Conservation (phyloP, 495 filamentous ascomycete species). For the Niebla homalea region DNA sequence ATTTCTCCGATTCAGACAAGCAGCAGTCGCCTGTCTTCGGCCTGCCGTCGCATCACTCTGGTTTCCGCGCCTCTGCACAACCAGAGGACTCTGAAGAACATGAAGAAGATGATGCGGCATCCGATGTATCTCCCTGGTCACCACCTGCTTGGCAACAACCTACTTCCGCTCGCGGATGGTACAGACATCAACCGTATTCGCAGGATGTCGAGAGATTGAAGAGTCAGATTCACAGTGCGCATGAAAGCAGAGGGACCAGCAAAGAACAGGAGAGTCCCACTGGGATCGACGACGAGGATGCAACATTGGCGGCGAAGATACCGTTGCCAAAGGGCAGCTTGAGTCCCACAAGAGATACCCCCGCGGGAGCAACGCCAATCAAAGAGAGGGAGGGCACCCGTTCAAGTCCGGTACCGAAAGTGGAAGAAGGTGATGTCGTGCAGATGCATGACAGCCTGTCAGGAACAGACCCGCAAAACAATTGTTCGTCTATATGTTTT, state of each 20-base stretch:
- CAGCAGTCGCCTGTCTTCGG: conserved; percentile 41
- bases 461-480: conserved; percentile 30
- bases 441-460: conserved; percentile 19
- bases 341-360: conserved; percentile 38
- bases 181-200: conserved; percentile 39
- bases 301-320: conserved; percentile 44
- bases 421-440: conserved; percentile 13
- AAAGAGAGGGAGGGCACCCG: conserved; percentile 18
- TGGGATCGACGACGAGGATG: conserved; percentile 32
- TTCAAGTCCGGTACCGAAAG: conserved; percentile 33
- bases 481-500: conserved; percentile 32
- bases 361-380: conserved; percentile 20
- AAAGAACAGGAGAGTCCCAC: conserved; percentile 35
- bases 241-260: conserved; percentile 39
- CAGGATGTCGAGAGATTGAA: conserved; percentile 28
- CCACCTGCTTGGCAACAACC: conserved; percentile 47
- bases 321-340: conserved; percentile 39
- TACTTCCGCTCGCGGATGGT: conserved; percentile 44
- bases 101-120: conserved; percentile 27
- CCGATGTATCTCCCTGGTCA: conserved; percentile 34
- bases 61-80: conserved; percentile 41
- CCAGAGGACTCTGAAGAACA: conserved; percentile 30
- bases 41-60: conserved; percentile 62
- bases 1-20: conserved; percentile 51
- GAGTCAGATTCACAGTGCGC: conserved; percentile 32